Evolutionary conservation across 768 basidiomycete species (phyloP), one percentile per base, ranked within the genome.

Genomic region (Kwoniella dejecticola): DNA sequence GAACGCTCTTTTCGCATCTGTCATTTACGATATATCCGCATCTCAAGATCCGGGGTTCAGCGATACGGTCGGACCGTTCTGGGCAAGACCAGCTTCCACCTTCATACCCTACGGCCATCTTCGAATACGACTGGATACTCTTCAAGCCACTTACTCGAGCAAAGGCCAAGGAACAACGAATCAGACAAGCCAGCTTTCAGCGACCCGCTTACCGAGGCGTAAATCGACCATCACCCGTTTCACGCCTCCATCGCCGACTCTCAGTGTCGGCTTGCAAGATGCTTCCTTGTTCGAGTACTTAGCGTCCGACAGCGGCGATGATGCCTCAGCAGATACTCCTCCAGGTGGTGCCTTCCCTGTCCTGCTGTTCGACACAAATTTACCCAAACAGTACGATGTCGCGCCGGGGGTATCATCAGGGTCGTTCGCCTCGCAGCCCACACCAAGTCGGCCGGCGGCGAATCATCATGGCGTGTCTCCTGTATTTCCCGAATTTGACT

Each of bases 321-420:
- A 23, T 12, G 62, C 59, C 41, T 44, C 61, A 13, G 12, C 21
- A n/a, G 63, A 74, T 44, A 24, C 40, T 11, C 69, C 70, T 1
- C 69, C 72, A 0, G 70, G 71, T 6, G 74, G 74, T 40, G 62
- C 68, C 0, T 72, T 69, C 36, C 91, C 91, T 12, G 78, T 95
- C 44, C 70, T 95, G 17, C 83, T 92, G 48, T 86, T 86, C 10
- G 92, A 94, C 70, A 83, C 82, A n/a, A 78, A 85, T 63, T 83
- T 94, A 17, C 73, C 81, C 13, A 78, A 77, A 5, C 88, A 89
- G 62, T 88, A 89, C 75, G 66, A 81, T 33, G 19, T 70, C 17
- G 56, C 54, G 2, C 38, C 58, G 4, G 52, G 52, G 12, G 36
- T 53, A 12, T 38, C 40, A 15, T 44, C 52, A 54, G 30, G 19